Conservation (phyloP, 1,284 basidiomycete genomes). For the Cutaneotrichosporon daszewskae region DNA sequence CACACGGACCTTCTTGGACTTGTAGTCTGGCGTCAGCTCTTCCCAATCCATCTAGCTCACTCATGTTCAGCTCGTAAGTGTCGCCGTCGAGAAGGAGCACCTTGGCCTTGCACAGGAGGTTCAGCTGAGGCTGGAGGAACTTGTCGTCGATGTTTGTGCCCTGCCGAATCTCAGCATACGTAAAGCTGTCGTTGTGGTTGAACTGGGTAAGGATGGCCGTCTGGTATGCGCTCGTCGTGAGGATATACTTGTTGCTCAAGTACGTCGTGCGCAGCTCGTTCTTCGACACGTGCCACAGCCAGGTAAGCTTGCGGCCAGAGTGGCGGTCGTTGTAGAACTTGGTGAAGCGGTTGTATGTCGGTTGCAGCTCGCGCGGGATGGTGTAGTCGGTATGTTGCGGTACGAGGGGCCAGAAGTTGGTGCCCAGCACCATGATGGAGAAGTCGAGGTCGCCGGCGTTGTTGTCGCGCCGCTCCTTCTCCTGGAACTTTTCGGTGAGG, state of each 20-base stretch:
- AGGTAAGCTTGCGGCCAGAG: constrained; percentile 83
- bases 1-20: constrained; percentile 80
- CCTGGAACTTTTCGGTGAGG: constrained; percentile 93
- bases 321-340: constrained; percentile 80
- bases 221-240: constrained; percentile 93
- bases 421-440: constrained; percentile 87
- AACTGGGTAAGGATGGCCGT: constrained; percentile 92
- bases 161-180: constrained; percentile 68
- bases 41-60: no score
- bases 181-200: constrained; percentile 81
- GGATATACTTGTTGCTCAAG: constrained; percentile 87
- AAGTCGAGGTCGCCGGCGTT: constrained; percentile 71
- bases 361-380: constrained; percentile 79
- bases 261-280: constrained; percentile 93
- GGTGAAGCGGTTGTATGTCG: constrained; percentile 85
- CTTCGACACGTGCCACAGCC: constrained; percentile 97
- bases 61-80: constrained; percentile 83
- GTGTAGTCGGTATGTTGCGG: constrained; percentile 78
- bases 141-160: constrained; percentile 80
- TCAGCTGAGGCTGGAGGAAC: constrained; percentile 77
- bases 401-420: constrained; percentile 92
- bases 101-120: constrained; percentile 80
- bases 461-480: constrained; percentile 71
- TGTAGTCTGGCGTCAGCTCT: no score
- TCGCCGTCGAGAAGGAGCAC: constrained; percentile 70